Percentiles rank a stretch among this genome's conserved stretches.
Evolutionary conservation across 192 early-diverging fungal species (phyloP).

Genomic region (Neocallimastix lanati): DNA sequence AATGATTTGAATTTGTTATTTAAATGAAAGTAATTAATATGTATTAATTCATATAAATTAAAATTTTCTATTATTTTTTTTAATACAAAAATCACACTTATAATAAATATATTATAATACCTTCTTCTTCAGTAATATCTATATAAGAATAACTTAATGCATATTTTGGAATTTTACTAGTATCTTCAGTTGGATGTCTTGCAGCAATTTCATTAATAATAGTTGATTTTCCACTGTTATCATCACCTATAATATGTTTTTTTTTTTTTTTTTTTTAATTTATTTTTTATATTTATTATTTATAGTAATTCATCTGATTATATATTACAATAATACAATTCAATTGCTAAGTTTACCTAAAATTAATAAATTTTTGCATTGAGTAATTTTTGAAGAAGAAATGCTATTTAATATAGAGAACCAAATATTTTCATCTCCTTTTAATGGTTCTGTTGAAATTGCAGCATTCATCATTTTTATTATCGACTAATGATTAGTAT

Average conservation of each 20-base stretch:
- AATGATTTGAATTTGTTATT: too few species aligned
- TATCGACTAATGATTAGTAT: not conserved
- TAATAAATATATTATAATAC: not conserved
- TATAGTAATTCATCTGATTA: too few species aligned
- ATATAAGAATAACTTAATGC: not conserved
- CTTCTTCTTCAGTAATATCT: not conserved
- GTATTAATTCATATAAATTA: too few species aligned
- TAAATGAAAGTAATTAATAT: too few species aligned
- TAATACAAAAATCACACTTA: too few species aligned
- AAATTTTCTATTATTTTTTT: too few species aligned
- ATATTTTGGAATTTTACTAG: not conserved
- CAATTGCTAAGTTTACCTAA: too few species aligned
- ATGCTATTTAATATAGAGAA: not conserved
- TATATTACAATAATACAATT: too few species aligned
- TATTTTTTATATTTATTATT: too few species aligned
- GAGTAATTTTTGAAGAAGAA: not conserved
- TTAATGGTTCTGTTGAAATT: not conserved
- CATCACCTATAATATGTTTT: not conserved
- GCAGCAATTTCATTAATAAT: not conserved
- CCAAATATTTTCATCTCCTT: not conserved
- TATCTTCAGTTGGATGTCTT: not conserved
- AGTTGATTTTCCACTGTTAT: not conserved
- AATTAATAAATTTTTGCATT: not conserved
- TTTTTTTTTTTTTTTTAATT: too few species aligned
- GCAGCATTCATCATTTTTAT: not conserved